phyloP scores from a whole-genome alignment of 108 stramenopile genomes.

The Mayamaea pseudoterrestris region DNA sequence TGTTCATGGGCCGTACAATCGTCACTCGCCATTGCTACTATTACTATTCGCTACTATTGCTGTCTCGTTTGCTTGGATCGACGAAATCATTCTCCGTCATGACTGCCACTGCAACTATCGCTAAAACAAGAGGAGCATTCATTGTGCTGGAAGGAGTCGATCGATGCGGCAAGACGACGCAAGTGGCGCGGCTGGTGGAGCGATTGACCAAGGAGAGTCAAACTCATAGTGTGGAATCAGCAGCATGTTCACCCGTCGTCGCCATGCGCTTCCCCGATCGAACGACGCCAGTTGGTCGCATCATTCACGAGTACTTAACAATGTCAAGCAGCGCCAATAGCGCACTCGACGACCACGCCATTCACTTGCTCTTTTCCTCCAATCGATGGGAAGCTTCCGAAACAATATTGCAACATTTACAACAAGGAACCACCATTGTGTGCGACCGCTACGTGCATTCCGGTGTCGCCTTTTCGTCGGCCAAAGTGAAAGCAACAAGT shows the following conservation, averaged over 20 bases:
- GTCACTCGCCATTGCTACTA: no score
- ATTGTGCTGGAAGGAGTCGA: slow-evolving; percentile 98
- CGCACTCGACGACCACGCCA: slow-evolving; percentile 89
- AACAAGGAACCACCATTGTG: slow-evolving; percentile 60
- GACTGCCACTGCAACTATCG: no score
- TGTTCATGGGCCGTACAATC: no score
- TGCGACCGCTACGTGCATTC: slow-evolving; percentile 97
- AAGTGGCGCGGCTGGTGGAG: slow-evolving; percentile 44
- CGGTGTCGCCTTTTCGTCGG: slow-evolving; percentile 94
- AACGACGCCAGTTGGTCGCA: slow-evolving; percentile 71
- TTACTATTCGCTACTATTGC: no score
- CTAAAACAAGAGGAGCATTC: slow-evolving; percentile 86
- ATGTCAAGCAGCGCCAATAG: slow-evolving; percentile 43
- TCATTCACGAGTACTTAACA: slow-evolving; percentile 90
- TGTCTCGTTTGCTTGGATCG: no score
- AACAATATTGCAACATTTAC: slow-evolving; percentile 22
- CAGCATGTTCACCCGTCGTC: slow-evolving; percentile 48
- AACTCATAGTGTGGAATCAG: no score
- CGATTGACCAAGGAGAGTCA: slow-evolving; percentile 35
- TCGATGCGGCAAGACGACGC: slow-evolving; percentile 98
- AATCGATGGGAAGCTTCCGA: slow-evolving; percentile 97
- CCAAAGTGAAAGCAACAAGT: slow-evolving; percentile 58
- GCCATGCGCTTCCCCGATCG: slow-evolving; percentile 76
- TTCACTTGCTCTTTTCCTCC: slow-evolving; percentile 97
- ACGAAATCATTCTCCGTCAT: no score